phyloP scores from a whole-genome alignment of 2,329 filamentous ascomycete species.

The Purpureocillium lavendulum region DNA sequence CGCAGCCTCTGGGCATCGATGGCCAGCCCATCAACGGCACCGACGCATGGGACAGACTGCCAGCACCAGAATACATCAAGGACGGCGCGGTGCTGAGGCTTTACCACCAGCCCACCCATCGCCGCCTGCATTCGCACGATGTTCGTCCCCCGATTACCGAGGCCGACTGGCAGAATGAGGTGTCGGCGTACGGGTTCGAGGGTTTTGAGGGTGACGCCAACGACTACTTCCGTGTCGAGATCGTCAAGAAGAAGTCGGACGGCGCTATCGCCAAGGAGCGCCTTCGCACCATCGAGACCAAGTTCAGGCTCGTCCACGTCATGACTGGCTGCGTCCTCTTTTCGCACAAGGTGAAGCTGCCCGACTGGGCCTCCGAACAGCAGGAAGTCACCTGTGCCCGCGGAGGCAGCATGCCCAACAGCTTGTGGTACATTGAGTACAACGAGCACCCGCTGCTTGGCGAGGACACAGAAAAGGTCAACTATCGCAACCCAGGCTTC shows the following conservation, averaged over 20 bases:
- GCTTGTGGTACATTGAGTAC: conserved; percentile 90
- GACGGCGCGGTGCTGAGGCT: conserved; percentile 76
- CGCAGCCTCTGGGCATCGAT: conserved; percentile 71
- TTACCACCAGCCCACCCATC: conserved; percentile 75
- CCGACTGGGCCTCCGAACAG: conserved; percentile 95
- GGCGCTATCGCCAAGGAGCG: conserved; percentile 72
- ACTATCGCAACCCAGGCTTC: conserved; percentile 91
- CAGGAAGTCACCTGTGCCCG: conserved; percentile 98
- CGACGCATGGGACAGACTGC: conserved; percentile 70
- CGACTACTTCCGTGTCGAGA: conserved; percentile 90
- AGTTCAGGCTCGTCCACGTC: conserved; percentile 89
- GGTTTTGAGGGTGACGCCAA: conserved; percentile 97
- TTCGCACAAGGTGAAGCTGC: conserved; percentile 98
- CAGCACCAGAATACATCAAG: conserved; percentile 59
- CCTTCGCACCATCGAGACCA: conserved; percentile 87
- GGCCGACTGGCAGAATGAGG: conserved; percentile 90
- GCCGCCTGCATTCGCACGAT: conserved; percentile 92
- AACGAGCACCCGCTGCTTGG: conserved; percentile 78
- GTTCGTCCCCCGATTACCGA: conserved; percentile 80
- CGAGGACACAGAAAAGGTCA: conserved; percentile 79
- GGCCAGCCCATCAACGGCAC: conserved; percentile 75
- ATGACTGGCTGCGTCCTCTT: conserved; percentile 97
- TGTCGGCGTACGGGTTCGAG: conserved; percentile 94
- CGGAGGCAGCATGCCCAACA: conserved; percentile 88
- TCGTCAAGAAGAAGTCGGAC: conserved; percentile 81